A percentile compares a stretch with the other conserved stretches of the same genome.
phyloP scores from a whole-genome alignment of 495 filamentous ascomycete species.

The Eremomyces bilateralis region DNA sequence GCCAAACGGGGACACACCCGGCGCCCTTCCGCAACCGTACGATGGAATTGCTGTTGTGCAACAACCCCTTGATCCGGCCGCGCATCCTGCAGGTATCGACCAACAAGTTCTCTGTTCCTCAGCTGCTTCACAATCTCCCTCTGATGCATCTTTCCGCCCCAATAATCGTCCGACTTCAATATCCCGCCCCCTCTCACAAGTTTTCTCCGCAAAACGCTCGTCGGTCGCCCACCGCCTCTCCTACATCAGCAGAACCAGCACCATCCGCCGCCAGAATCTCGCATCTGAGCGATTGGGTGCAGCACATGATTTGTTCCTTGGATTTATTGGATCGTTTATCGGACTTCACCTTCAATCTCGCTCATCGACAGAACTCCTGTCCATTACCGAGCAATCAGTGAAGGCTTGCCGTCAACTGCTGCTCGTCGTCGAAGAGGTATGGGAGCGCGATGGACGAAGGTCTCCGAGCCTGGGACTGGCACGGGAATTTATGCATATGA shows the following conservation, averaged over 20 bases:
- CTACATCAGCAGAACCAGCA: conserved; percentile 25
- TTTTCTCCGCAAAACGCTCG: conserved; percentile 27
- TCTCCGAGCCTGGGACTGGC: conserved; percentile 42
- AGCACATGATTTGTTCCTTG: conserved; percentile 71
- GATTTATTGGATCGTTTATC: conserved; percentile 75
- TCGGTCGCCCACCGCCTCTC: conserved; percentile 37
- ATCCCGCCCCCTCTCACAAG: neutral
- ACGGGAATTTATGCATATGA: conserved; percentile 57
- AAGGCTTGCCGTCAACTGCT: conserved; percentile 58
- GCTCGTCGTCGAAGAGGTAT: conserved; percentile 63
- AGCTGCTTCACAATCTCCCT: too few relatives aligned
- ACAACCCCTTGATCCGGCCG: conserved; percentile 4
- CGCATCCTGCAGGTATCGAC: conserved; percentile 1
- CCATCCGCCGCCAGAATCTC: conserved; percentile 27
- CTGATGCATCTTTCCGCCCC: neutral
- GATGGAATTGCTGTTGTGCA: conserved; percentile 2
- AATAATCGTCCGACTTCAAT: neutral
- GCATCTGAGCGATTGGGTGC: conserved; percentile 45
- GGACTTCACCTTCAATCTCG: conserved; percentile 78
- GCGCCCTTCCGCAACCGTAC: too few relatives aligned
- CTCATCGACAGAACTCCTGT: conserved; percentile 59
- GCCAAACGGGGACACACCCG: conserved; percentile 8
- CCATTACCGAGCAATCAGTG: conserved; percentile 57
- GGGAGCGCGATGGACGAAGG: conserved; percentile 47
- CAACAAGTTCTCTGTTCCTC: too few relatives aligned